Evolutionary conservation across 139 green algal genomes (phyloP), one percentile per base, ranked within the genome.

Genomic region (Ettlia oleoabundans): DNA sequence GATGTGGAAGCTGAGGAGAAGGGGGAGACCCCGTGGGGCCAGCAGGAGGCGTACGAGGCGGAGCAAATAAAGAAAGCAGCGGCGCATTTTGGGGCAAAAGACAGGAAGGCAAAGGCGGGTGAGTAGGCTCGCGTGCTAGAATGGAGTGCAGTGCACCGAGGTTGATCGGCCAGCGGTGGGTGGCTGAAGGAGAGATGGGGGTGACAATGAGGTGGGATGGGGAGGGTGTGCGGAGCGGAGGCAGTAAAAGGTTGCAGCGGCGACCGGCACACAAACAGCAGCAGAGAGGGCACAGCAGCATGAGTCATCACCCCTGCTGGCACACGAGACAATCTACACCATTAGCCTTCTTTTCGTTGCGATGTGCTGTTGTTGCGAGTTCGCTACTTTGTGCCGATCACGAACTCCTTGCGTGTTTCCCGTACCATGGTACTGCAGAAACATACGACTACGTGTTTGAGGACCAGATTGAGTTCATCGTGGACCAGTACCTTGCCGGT

Each of bases 381-480:
- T n/a, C n/a, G n/a, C n/a, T n/a, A 38, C 28, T 41, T 33, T 33
- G 38, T 26, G 37, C 66, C 58, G 26, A 3, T 43, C 32, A 47
- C 32, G 10, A 7, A 4, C 15, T 24, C 47, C 47, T 10, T 15
- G 13, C 47, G 15, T 15, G 10, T 58, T 28, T 65, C 5, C 55
- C 55, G 18, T 32, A 4, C 65, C 35, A n/a, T 19, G 6, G 64
- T 18, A 9, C 10, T 67, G 51, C 66, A 80, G 68, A 78, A 86
- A 64, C 68, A 47, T 98, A 98, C 85, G 94, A 98, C 47, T 93
- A 95, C 33, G 88, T 99, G 62, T 96, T 98, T 84, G 95, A 98
- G 51, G 97, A 99, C 89, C 87, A 94, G 65, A 96, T 99, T n/a
- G 94, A 98, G 24, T 99, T 98, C 87, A 95, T 99, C 42, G 90